Base-by-base conservation (phyloP, 2,329 filamentous ascomycete species). In the Meredithiella fracta region DNA sequence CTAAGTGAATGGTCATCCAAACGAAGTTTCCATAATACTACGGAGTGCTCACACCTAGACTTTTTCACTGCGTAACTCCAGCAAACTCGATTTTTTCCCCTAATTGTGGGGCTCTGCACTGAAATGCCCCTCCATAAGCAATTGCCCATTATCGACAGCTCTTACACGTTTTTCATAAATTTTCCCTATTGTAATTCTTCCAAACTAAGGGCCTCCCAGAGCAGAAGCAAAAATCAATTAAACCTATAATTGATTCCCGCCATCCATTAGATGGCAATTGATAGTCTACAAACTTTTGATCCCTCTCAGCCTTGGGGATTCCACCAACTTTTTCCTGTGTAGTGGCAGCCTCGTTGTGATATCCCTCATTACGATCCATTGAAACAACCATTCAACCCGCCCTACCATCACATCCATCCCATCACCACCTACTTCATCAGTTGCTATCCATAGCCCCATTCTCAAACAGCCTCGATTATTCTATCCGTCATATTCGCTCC, bases 41-140 rank as follows among this genome's bases (percentile, higher is more conserved):
- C 40, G 29, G 29, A 11, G 6, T 42, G 6, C 38, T 20, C 4
- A 5, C 5, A 2, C n/a, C 23, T 49, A 11, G 6, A 6, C 11
- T 23, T 49, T 49, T 49, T 29, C 23, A 49, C 44, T 49, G 37
- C 17, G 37, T 51, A 26, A 37, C 47, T 52, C 34, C 38, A 47
- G 31, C 55, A 51, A 56, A 50, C n/a, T 23, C 34, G 31, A 44
- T 47, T 54, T 56, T 55, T 58, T 53, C 50, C 57, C 57, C 57
- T 50, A 58, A 56, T 53, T 56, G 57, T 58, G 57, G 57, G 38
- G 53, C 57, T 23, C 37, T 47, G 50, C 8, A 25, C 11, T n/a
- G 17, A 55, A 23, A 37, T 58, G 56, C 52, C 56, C 56, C 56
- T 58, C 56, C 51, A 58, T 57, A 17, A 3, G 40, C 37, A 22